Evolutionary conservation across 1,284 basidiomycete genomes (phyloP), one percentile per base, ranked within the genome.

Genomic region (Heliocybe sulcata): DNA sequence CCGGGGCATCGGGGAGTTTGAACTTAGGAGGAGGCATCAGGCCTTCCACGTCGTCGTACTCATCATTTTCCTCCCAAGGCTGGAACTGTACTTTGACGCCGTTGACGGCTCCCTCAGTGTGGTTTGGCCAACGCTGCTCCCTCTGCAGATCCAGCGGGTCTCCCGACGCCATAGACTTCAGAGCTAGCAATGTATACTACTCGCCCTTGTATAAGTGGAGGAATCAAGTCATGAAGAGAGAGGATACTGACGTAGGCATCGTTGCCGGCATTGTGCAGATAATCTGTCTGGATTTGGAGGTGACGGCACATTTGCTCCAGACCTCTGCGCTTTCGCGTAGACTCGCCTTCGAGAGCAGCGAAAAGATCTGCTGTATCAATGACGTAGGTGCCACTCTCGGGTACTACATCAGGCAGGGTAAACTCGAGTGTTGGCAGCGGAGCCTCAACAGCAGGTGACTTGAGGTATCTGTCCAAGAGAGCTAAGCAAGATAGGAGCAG

Each of bases 181-280:
- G 65, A 2, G 80, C 80, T 51, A 79, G 67, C 52, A 89, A 68
- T 0, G 89, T 90, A 61, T 81, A 89, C 85, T 89, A 22, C 35
- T 27, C 3, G n/a, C 12, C n/a, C 16, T 42, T 6, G 16, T 42
- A 42, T 42, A 42, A 42, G 38, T n/a, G 8, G 6, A 16, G n/a
- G 6, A 20, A 20, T 16, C 12, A 6, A 20, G 16, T 42, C 16
- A n/a, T 4, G 38, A 20, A 42, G 51, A 29, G 49, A 45, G 29
- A 49, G 53, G 42, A 29, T 27, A 74, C 82, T 54, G 63, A 90
- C 89, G 64, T 85, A 77, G 0, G 90, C 90, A 67, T 93, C 90
- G 64, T 93, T 93, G 0, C 91, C 91, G 1, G 89, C 89, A 65
- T 93, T 93, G 72, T 93, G 90, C 54, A 90, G 70, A 61, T 76